Percentiles rank a stretch among this genome's conserved stretches.
phyloP scores from a whole-genome alignment of 2,329 filamentous ascomycete genomes.

The Leptographium radiaticola region DNA sequence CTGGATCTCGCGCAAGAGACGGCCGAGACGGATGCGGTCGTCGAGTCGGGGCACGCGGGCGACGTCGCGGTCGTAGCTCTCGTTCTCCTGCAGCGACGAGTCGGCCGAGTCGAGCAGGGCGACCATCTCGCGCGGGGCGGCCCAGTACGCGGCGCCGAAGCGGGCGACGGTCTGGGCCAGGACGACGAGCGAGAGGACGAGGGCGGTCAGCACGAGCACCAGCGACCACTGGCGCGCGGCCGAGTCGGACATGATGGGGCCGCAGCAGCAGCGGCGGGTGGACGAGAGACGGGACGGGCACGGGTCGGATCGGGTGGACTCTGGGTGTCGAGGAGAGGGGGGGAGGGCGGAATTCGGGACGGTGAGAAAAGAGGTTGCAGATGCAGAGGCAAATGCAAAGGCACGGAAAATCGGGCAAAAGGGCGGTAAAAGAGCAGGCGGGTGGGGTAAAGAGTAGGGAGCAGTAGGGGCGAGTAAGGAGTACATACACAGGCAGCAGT shows the following conservation, averaged over 20 bases:
- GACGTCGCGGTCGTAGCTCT: constrained; percentile 49
- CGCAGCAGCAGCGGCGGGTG: constrained; percentile 4
- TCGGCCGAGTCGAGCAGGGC: constrained; percentile 48
- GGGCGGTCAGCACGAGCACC: constrained; percentile 43
- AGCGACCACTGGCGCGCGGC: constrained; percentile 42
- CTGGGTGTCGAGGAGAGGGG: no score
- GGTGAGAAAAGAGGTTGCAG: no score
- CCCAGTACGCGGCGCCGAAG: constrained; percentile 42
- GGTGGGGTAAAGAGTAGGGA: no score
- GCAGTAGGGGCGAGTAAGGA: no score
- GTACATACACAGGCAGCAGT: no score
- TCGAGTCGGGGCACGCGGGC: constrained; percentile 43
- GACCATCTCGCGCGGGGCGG: constrained; percentile 43
- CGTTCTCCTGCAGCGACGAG: constrained; percentile 50
- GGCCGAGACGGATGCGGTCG: constrained; percentile 46
- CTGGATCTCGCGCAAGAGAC: constrained; percentile 49
- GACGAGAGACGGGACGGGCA: background rate
- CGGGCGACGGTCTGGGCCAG: constrained; percentile 36
- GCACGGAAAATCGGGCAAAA: no score
- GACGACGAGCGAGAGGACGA: constrained; percentile 41
- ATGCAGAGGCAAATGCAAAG: no score
- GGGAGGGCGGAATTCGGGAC: no score
- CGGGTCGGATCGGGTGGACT: background rate
- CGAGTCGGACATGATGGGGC: constrained; percentile 32
- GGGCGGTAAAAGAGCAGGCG: no score